phyloP scores from a whole-genome alignment of 2,329 filamentous ascomycete genomes.

The Cercospora janseana region DNA sequence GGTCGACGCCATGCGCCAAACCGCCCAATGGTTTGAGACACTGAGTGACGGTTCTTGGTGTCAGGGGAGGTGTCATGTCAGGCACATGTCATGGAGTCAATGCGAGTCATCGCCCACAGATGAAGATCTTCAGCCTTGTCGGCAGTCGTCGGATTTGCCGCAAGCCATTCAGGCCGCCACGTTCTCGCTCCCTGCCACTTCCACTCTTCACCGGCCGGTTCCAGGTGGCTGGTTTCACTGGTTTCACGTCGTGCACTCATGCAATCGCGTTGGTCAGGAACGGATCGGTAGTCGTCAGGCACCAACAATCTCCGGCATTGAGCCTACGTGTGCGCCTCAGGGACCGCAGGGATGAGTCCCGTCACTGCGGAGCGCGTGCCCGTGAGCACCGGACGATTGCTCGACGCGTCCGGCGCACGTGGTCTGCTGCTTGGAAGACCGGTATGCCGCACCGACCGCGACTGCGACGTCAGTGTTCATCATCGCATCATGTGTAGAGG shows the following conservation, averaged over 20 bases:
- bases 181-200: slow-evolving; percentile 5
- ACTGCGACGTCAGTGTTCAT: no score
- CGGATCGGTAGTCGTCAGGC: neutral
- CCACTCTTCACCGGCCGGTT: neutral
- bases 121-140: slow-evolving; percentile 11
- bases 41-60: neutral
- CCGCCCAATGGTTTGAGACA: no score
- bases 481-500: no score
- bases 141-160: slow-evolving; percentile 9
- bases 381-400: neutral
- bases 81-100: no score
- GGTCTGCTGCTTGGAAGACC: no score
- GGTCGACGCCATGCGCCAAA: no score
- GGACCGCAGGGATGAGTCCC: slow-evolving; percentile 12
- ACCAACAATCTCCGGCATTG: slow-evolving; percentile 16
- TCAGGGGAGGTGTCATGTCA: neutral
- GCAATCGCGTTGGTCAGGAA: slow-evolving; percentile 1
- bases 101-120: neutral
- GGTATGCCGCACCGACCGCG: no score
- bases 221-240: neutral
- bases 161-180: slow-evolving; percentile 12
- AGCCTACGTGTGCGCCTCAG: slow-evolving; percentile 12
- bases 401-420: neutral
- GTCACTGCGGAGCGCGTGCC: neutral
- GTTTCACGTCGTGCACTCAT: slow-evolving; percentile 5